Base-by-base conservation (phyloP, 108 stramenopile species). In the Fragilaria crotonensis region DNA sequence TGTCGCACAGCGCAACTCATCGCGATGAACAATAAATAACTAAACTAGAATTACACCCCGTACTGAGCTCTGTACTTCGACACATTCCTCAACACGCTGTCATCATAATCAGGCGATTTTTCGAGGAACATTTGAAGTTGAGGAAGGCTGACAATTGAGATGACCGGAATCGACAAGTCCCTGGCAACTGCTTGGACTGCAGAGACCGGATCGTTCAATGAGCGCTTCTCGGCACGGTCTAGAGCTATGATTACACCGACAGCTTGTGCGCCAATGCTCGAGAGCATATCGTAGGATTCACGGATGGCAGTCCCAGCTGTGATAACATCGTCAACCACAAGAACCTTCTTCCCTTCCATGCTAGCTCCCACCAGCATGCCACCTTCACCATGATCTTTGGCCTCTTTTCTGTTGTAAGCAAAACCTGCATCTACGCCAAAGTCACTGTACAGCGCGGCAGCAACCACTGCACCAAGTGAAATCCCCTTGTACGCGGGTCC, bases 401-500 rank as follows among this genome's bases (percentile, higher is more conserved):
- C 90, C 73, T 99, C 98, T 68, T 99, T 99, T 33, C 98, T 92
- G 67, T 99, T 89, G 77, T 97, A 99, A 0, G 95, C 85, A 68
- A 95, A 94, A 5, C 89, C 90, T 17, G 88, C 79, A 64, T 93
- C 79, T 44, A 85, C 60, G 3, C 94, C 95, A 65, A 66, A 84
- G 45, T 80, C 76, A 49, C 62, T 83, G 68, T 88, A 94, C 7
- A 97, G 84, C 5, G 96, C 86, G 17, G 85, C 73, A n/a, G 86
- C 81, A 3, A 97, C 93, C 18, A 94, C 84, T 17, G 96, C 92
- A 5, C 90, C 96, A n/a, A 99, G 68, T 4, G 96, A 90, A 60
- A 99, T 99, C 32, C 98, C 98, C 79, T 99, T 99, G 89, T 99
- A 99, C 2, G 98, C 98, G 25, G 98, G 98, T 4, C 98, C 98